These are phyloP conservation scores for Croton laevigatus DNA, from an alignment of 441 rosid genomes.

Conservation along the genomic window DNA sequence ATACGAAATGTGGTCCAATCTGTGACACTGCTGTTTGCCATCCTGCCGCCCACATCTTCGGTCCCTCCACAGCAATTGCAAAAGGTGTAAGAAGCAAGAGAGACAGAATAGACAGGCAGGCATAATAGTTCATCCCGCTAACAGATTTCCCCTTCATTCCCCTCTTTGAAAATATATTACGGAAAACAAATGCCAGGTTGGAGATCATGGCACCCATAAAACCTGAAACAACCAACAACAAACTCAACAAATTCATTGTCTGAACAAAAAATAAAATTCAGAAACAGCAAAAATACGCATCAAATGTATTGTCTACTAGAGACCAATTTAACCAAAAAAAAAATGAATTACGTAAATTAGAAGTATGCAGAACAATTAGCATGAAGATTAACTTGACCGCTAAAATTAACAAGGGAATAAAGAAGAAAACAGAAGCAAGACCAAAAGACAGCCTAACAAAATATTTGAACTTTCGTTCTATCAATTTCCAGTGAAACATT, in stretches of 20 bases:
- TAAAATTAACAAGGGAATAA: neutral
- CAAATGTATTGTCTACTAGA: neutral
- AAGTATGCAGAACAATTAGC: neutral
- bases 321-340: neutral
- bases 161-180: constrained; percentile 92
- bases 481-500: constrained; percentile 2
- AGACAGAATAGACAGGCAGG: constrained; percentile 89
- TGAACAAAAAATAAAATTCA: constrained; percentile 4
- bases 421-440: neutral
- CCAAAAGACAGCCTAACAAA: neutral
- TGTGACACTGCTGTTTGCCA: constrained; percentile 75
- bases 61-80: constrained; percentile 93
- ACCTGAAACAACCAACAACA: constrained; percentile 45
- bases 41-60: constrained; percentile 90
- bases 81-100: constrained; percentile 86
- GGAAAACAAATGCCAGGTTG: constrained; percentile 91
- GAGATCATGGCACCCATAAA: constrained; percentile 99
- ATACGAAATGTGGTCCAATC: constrained; percentile 75
- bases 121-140: constrained; percentile 97
- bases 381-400: neutral
- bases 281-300: constrained; percentile 12
- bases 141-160: constrained; percentile 98
- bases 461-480: neutral
- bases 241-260: constrained; percentile 21
- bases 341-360: no score